Base-by-base conservation (phyloP, 1,139 yeast species). In the Candida labiduridarum region DNA sequence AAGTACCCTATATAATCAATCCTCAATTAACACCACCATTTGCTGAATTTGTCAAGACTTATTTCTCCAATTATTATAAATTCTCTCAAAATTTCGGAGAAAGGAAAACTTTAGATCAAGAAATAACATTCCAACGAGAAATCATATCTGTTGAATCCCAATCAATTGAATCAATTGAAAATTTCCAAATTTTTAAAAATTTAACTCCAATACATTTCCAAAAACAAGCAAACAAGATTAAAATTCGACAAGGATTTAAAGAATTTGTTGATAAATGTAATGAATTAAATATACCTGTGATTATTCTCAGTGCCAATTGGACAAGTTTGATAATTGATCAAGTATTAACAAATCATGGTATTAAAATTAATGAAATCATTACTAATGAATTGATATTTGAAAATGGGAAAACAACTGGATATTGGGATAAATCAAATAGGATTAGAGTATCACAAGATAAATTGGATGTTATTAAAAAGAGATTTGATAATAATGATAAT, bases 241-340 rank as follows among this genome's bases (percentile, higher is more conserved):
- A 60, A 29, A 58, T 82, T 8, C 72, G 77, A 31, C 67, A 68
- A 0, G 83, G 83, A 0, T 79, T 82, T 59, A 56, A 66, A 41
- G 70, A 69, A 1, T 72, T 80, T 47, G 60, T 78, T 22, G 50
- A 56, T 4, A 46, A 50, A 18, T 59, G 79, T 34, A 49, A 55
- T 10, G 45, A 42, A 1, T 43, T 52, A 3, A 50, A 60, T 0
- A 60, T 76, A 5, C 80, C 81, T 0, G 65, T 84, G 1, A 65
- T 69, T 9, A 71, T 87, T 1, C 59, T 86, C 27, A 84, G 89
- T 58, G 80, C 85, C 46, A 86, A 85, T 62, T 87, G 92, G 92
- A 78, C 87, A 10, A 71, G 76, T 2, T 44, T 66, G 9, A 65
- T 85, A 35, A 85, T 87, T 50, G 60, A 66, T 25, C 69, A 69